Percentiles rank a stretch among this genome's conserved stretches.
phyloP scores from a whole-genome alignment of 768 basidiomycete genomes.

The Fomitopsis pulvina region DNA sequence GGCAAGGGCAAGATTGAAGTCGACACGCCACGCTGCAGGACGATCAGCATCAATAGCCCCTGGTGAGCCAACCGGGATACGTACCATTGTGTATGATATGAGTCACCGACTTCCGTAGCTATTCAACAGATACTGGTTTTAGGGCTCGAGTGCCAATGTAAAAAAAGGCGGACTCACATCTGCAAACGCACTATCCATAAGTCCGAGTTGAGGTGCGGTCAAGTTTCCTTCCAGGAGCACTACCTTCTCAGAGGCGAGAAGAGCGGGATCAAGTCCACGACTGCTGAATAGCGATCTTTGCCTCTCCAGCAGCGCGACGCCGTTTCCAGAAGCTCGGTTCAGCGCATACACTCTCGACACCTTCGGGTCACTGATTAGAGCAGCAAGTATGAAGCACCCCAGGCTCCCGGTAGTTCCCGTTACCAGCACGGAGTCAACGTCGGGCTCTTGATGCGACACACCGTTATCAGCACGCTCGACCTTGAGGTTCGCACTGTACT shows the following conservation, averaged over 20 bases:
- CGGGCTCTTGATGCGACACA: conserved; percentile 1
- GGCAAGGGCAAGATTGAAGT: conserved; percentile 33
- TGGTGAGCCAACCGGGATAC: not conserved
- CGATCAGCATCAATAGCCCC: not conserved
- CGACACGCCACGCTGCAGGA: conserved; percentile 29
- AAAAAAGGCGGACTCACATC: conserved; percentile 13
- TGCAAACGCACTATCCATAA: conserved; percentile 4
- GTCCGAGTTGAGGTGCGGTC: conserved; percentile 11
- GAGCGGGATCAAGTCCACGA: conserved; percentile 7
- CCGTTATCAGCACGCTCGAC: not conserved
- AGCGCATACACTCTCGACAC: conserved; percentile 20
- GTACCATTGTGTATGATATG: conserved; percentile 24
- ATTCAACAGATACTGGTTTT: not conserved
- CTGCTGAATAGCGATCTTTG: conserved; percentile 10
- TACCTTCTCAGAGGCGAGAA: conserved; percentile 11
- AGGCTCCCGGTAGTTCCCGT: conserved; percentile 29
- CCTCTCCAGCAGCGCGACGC: conserved; percentile 3
- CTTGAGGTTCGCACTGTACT: conserved; percentile 23
- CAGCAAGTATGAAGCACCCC: conserved; percentile 20
- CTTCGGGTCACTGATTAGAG: conserved; percentile 12
- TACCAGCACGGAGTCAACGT: conserved; percentile 18
- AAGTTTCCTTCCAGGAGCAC: conserved; percentile 16
- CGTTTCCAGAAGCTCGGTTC: conserved; percentile 14
- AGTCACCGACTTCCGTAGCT: conserved; percentile 11
- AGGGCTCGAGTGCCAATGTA: conserved; percentile 1